Conservation (phyloP, 2,329 filamentous ascomycete species). For the Fusarium tjaetaba region DNA sequence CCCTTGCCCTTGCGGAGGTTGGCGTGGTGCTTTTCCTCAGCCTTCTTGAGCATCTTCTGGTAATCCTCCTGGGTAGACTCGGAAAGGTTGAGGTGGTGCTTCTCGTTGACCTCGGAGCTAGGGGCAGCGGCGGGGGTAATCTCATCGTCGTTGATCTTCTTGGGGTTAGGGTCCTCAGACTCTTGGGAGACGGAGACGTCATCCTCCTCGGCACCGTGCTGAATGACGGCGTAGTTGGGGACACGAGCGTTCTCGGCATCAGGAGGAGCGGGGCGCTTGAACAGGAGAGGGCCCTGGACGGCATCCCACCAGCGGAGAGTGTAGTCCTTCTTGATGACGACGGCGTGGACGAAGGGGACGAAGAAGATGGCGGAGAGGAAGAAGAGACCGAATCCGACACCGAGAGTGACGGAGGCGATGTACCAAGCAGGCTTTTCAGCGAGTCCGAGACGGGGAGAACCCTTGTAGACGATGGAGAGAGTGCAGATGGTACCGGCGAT, state of each 20-base stretch:
- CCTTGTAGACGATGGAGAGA: constrained; percentile 83
- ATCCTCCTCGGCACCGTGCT: constrained; percentile 66
- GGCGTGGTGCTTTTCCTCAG: constrained; percentile 67
- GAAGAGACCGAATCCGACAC: constrained; percentile 68
- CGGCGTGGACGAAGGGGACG: constrained; percentile 74
- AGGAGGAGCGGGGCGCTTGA: constrained; percentile 65
- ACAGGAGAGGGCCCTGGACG: constrained; percentile 70
- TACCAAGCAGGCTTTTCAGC: constrained; percentile 69
- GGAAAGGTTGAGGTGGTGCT: constrained; percentile 50
- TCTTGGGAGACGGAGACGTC: constrained; percentile 33
- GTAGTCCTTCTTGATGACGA: constrained; percentile 74
- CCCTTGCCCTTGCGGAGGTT: constrained; percentile 70
- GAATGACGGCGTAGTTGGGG: constrained; percentile 81
- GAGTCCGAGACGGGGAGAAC: constrained; percentile 63
- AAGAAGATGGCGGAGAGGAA: constrained; percentile 75
- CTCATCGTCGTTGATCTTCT: constrained; percentile 44
- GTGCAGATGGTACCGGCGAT: constrained; percentile 79
- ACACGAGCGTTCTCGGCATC: constrained; percentile 66
- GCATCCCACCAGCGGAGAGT: constrained; percentile 71
- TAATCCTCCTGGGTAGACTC: constrained; percentile 63
- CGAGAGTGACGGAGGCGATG: constrained; percentile 73
- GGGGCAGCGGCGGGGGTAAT: constrained; percentile 44
- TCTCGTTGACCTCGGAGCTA: constrained; percentile 51
- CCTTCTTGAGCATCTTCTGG: constrained; percentile 68
- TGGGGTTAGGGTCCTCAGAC: constrained; percentile 27